Base-by-base conservation (phyloP, 192 early-diverging fungal species). In the Backusella luteola region DNA sequence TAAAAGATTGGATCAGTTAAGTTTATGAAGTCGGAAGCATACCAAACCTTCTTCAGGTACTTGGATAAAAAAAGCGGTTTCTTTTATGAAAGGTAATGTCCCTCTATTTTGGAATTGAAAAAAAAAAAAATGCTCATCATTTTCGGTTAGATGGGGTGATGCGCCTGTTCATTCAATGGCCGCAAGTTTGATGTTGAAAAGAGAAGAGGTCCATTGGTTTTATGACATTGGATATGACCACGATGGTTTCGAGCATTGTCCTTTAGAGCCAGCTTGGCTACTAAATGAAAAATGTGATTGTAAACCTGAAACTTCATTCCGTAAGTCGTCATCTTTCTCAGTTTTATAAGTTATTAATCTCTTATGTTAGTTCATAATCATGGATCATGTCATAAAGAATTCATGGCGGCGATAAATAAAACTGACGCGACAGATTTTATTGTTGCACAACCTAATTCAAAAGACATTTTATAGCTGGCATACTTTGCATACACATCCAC, bases 41-140 rank as follows among this genome's bases (percentile, higher is more conserved):
- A 94, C 77, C 75, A 84, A 36, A 82, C 81, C 23, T 96, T 86
- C 75, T 96, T 95, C 72, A 78, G 90, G 5, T 82, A 87, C 73
- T 81, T 96, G 5, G 94, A 96, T 83, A 52, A 78, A 36, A 76
- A 84, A 11, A 93, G 93, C 44, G 94, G 95, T 29, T 95, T 96
- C 82, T 96, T 91, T 73, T 96, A 96, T 77, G 93, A 93, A 74
- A 59, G 36, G 74, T 34, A 41, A 34, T 17, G 4, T 5, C 0
- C 11, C 1, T 67, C 34, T 67, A 67, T 46, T 9, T 67, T 44
- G 3, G 34, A 68, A n/a, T n/a, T 23, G 44, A 26, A 63, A 38
- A 38, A 38, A 38, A 38, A 38, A 9, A 38, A 38, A 38, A 38
- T 0, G 23, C 21, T 59, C 21, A 59, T 11, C 1, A 42, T 38